Percentiles rank a stretch among this genome's conserved stretches.
Conservation (phyloP, 2,329 filamentous ascomycete genomes). For the Hypocrella siamensis region DNA sequence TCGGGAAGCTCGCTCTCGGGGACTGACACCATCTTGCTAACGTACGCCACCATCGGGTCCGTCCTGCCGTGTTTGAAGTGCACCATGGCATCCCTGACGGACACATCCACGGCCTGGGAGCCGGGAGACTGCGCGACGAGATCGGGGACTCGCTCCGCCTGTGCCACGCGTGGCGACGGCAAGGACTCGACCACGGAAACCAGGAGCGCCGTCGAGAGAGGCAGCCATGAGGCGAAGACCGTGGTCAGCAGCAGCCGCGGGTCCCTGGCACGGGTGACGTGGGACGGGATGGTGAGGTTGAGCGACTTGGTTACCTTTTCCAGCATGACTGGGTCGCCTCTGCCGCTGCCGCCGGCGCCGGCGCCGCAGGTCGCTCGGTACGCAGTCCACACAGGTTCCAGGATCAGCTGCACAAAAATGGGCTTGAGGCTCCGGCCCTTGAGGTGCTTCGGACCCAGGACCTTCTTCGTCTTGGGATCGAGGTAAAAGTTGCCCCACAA, state of each 20-base stretch:
- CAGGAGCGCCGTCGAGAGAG: slow-evolving; percentile 77
- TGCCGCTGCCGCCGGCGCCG: slow-evolving; percentile 61
- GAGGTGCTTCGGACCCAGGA: slow-evolving; percentile 78
- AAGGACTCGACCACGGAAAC: slow-evolving; percentile 91
- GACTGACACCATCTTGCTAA: slow-evolving; percentile 96
- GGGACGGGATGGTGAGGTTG: slow-evolving; percentile 67
- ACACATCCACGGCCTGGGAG: slow-evolving; percentile 49
- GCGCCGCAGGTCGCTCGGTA: slow-evolving; percentile 82
- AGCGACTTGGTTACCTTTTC: slow-evolving; percentile 95
- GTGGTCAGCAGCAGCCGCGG: slow-evolving; percentile 70
- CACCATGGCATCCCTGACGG: slow-evolving; percentile 66
- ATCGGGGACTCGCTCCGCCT: slow-evolving; percentile 63
- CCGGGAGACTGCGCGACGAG: slow-evolving; percentile 72
- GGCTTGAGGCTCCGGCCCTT: slow-evolving; percentile 86
- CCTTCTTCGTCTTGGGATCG: slow-evolving; percentile 91
- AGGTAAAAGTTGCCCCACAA: slow-evolving; percentile 95
- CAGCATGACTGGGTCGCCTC: slow-evolving; percentile 65
- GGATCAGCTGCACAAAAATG: slow-evolving; percentile 91
- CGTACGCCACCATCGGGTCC: slow-evolving; percentile 78
- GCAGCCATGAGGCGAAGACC: slow-evolving; percentile 80
- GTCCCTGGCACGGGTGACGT: slow-evolving; percentile 72
- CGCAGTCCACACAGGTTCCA: slow-evolving; percentile 92
- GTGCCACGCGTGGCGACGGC: slow-evolving; percentile 67
- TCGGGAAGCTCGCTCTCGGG: slow-evolving; percentile 83
- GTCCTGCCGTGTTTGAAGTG: slow-evolving; percentile 55